Percentiles rank a stretch among this genome's conserved stretches.
These are phyloP conservation scores for Calycina herbarum DNA, from an alignment of 2,329 filamentous ascomycete genomes.

Conservation along the genomic window DNA sequence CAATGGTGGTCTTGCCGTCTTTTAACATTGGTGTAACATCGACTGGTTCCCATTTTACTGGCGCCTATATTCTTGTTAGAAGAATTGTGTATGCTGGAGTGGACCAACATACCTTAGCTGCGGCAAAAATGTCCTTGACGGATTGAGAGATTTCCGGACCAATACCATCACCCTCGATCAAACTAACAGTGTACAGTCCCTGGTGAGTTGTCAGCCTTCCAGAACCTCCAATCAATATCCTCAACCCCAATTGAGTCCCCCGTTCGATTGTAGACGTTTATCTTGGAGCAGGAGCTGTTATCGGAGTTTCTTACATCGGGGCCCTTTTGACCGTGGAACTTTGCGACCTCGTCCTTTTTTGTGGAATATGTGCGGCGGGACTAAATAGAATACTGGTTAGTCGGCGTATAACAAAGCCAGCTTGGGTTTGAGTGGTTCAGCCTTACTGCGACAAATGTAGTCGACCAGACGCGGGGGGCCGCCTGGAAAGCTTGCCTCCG, in stretches of 20 bases:
- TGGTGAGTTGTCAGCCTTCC: slow-evolving; percentile 42
- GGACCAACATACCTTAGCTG: slow-evolving; percentile 72
- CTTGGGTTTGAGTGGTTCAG: slow-evolving; percentile 19
- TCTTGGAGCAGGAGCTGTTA: slow-evolving; percentile 39
- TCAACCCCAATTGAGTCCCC: slow-evolving; percentile 31
- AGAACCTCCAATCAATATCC: slow-evolving; percentile 4
- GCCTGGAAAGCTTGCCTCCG: slow-evolving; percentile 77
- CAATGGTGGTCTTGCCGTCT: slow-evolving; percentile 94
- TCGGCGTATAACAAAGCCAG: slow-evolving; percentile 10
- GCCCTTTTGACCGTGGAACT: slow-evolving; percentile 90
- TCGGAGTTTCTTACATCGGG: slow-evolving; percentile 66
- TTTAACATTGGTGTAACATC: slow-evolving; percentile 93
- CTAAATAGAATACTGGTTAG: slow-evolving; percentile 26
- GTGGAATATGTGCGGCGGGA: slow-evolving; percentile 44
- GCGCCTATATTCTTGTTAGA: slow-evolving; percentile 56
- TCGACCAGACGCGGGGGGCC: slow-evolving; percentile 56
- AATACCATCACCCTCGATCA: slow-evolving; percentile 99
- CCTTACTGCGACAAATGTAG: slow-evolving; percentile 58
- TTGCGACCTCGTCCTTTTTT: slow-evolving; percentile 73
- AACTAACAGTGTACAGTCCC: slow-evolving; percentile 93
- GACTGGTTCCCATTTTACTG: slow-evolving; percentile 95
- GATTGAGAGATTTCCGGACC: slow-evolving; percentile 97
- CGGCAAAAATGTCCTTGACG: slow-evolving; percentile 97
- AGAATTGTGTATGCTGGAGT: slow-evolving; percentile 15
- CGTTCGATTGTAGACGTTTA: slow-evolving; percentile 18